These are phyloP conservation scores for Meyerozyma elateridarum DNA, from an alignment of 1,139 yeast species.

Conservation along the genomic window DNA sequence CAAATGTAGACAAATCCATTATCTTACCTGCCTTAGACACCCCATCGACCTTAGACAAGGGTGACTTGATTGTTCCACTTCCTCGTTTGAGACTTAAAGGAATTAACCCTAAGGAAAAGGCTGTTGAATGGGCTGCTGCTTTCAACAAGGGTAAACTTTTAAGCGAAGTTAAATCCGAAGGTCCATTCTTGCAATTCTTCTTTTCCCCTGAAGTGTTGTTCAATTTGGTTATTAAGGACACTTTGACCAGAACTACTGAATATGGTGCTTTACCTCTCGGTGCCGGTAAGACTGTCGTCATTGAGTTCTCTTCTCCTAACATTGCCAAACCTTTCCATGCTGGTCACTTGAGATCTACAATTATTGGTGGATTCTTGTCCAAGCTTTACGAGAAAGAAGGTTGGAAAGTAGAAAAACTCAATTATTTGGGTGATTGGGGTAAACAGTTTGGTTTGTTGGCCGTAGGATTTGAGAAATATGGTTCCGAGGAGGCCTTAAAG, in stretches of 20 bases:
- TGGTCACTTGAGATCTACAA: slow-evolving; percentile 96
- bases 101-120: slow-evolving; percentile 76
- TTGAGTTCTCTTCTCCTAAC: slow-evolving; percentile 96
- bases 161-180: slow-evolving; percentile 71
- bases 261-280: slow-evolving; percentile 82
- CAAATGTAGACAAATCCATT: slow-evolving; percentile 64
- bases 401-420: slow-evolving; percentile 84
- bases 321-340: slow-evolving; percentile 99
- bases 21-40: slow-evolving; percentile 87
- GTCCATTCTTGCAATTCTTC: slow-evolving; percentile 88
- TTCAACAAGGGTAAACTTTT: slow-evolving; percentile 68
- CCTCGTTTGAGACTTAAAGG: slow-evolving; percentile 93
- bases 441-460: slow-evolving; percentile 97
- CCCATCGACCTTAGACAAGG: slow-evolving; percentile 82
- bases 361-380: slow-evolving; percentile 94
- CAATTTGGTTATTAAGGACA: slow-evolving; percentile 67
- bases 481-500: slow-evolving; percentile 66
- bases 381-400: slow-evolving; percentile 88
- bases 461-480: slow-evolving; percentile 84
- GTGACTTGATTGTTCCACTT: slow-evolving; percentile 87
- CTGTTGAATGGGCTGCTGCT: slow-evolving; percentile 72
- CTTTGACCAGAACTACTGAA: slow-evolving; percentile 51
- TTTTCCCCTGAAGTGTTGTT: slow-evolving; percentile 64
- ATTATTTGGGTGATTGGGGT: slow-evolving; percentile 99
- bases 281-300: slow-evolving; percentile 61